Evolutionary conservation across 768 basidiomycete species (phyloP).

Genomic region (Macrolepiota fuliginosa): DNA sequence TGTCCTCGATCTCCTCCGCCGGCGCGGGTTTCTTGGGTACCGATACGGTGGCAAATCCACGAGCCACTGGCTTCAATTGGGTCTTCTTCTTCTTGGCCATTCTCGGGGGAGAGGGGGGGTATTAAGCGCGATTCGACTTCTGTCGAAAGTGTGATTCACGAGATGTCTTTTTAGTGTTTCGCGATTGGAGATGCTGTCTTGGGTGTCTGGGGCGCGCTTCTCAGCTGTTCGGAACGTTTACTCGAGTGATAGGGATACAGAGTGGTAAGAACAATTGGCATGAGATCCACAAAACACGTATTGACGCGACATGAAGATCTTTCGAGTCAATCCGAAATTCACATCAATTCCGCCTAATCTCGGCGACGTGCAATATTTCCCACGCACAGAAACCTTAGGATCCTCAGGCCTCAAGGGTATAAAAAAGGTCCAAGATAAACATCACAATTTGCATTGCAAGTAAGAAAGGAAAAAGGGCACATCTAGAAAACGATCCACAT

Average conservation of each 20-base stretch:
- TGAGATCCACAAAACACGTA: slow-evolving; percentile 1
- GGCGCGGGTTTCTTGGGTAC: slow-evolving; percentile 69
- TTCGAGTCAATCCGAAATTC: not conserved
- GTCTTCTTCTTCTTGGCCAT: slow-evolving; percentile 90
- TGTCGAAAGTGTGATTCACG: not conserved
- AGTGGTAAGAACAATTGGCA: not conserved
- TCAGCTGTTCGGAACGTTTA: not conserved
- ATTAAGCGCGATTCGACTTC: not conserved
- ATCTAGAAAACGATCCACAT: slow-evolving; percentile 10
- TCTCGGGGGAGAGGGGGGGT: slow-evolving; percentile 1
- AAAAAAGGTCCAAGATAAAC: not conserved
- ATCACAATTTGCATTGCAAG: not conserved
- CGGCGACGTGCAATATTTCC: not conserved
- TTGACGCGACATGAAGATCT: not conserved
- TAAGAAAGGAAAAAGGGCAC: not conserved
- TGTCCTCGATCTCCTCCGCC: slow-evolving; percentile 19
- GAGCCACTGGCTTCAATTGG: slow-evolving; percentile 67
- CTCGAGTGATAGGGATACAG: not conserved
- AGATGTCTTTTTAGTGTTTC: not conserved
- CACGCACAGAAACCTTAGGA: not conserved
- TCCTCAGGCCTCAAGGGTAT: not conserved
- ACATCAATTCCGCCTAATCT: not conserved
- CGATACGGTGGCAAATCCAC: slow-evolving; percentile 82
- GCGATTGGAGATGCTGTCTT: not conserved
- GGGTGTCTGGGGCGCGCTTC: not conserved